Evolutionary conservation across 1,284 basidiomycete genomes (phyloP), one percentile per base, ranked within the genome.

Genomic region (Takashimella tepidaria): DNA sequence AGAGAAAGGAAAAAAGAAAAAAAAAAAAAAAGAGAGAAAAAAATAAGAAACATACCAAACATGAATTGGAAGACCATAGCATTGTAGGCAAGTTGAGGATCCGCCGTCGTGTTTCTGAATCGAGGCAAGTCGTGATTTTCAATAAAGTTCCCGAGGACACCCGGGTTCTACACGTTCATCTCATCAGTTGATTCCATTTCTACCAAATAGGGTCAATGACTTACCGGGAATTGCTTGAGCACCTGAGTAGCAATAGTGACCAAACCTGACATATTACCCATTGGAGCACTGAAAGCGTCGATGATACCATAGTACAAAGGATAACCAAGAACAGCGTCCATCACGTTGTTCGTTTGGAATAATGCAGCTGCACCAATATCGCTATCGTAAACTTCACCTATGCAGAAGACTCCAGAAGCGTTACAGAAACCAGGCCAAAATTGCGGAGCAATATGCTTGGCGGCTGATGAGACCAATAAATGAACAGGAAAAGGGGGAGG

Each of bases 81-180:
- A 67, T 84, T 86, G 64, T 84, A 71, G 3, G 62, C 63, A 22
- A 70, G 51, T 57, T 64, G 57, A 13, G 62, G 59, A 55, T 74
- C 65, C 50, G 65, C 68, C 21, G 66, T 65, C 81, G 78, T 63
- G 72, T 84, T 85, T 53, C 81, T 79, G 83, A 86, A 89, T 46
- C 88, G 81, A 3, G 87, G 83, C 20, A 87, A 60, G 68, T 90
- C 88, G 62, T 90, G 88, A 73, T 90, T 90, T 73, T 90, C 88
- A 27, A 92, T 73, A 74, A 92, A 91, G 63, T 88, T 89, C 3
- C 87, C 88, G 1, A 89, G 78, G 43, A 81, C 64, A 26, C 79
- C 79, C 2, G 79, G 65, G 47, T 82, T 81, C 72, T n/a, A n/a
- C n/a, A n/a, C n/a, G n/a, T n/a, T n/a, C n/a, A n/a, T n/a, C n/a